Evolutionary conservation across 805 yeast genomes (phyloP).

Genomic region (Pichia manshurica): DNA sequence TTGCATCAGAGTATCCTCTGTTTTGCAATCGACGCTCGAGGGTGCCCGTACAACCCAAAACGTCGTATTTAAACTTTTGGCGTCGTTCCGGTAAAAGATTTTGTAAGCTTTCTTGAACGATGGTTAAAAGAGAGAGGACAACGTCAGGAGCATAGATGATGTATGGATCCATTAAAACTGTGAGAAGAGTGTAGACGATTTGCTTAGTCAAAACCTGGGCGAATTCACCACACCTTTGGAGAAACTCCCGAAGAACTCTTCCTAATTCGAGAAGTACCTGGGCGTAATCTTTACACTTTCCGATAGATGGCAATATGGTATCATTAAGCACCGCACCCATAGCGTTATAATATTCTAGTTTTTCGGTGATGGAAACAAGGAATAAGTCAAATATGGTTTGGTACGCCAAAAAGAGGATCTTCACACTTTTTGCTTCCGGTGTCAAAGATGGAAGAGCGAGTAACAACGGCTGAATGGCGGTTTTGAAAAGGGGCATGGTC

Average conservation of each 20-base stretch:
- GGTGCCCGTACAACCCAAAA: constrained; percentile 21
- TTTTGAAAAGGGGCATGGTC: constrained; percentile 20
- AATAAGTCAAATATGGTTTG: constrained; percentile 17
- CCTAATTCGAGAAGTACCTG: constrained; percentile 17
- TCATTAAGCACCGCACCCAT: constrained; percentile 23
- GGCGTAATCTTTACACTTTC: constrained; percentile 24
- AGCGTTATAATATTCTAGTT: constrained; percentile 12
- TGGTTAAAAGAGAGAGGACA: neutral
- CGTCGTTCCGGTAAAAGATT: neutral
- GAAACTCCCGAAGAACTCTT: constrained; percentile 9
- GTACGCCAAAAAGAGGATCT: constrained; percentile 23
- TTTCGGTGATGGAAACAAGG: constrained; percentile 7
- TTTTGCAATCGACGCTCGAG: constrained; percentile 7
- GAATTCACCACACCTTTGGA: constrained; percentile 18
- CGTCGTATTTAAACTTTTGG: constrained; percentile 19
- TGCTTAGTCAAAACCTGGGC: constrained; percentile 19
- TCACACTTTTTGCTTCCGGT: constrained; percentile 19
- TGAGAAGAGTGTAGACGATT: constrained; percentile 21
- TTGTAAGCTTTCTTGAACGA: constrained; percentile 3
- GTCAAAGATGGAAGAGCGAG: constrained; percentile 28
- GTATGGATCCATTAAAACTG: constrained; percentile 25
- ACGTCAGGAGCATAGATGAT: constrained; percentile 15
- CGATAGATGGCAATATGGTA: constrained; percentile 24
- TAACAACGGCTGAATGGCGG: constrained; percentile 24
- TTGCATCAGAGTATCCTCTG: neutral